Evolutionary conservation across 495 filamentous ascomycete genomes (phyloP).

Genomic region (Penicillium maclennaniae): DNA sequence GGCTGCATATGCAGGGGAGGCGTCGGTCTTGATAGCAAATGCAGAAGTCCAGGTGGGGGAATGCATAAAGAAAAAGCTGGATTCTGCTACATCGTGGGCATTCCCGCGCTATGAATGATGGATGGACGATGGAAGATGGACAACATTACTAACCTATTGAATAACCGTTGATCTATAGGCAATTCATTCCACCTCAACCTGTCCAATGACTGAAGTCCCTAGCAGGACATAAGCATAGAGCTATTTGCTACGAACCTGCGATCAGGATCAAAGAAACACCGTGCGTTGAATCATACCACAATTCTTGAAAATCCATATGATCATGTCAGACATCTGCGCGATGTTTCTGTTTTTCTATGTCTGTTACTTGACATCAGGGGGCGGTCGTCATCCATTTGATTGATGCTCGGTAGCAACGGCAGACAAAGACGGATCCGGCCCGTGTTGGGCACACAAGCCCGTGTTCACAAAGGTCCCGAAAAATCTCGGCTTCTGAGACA

Average conservation of each 20-base stretch:
- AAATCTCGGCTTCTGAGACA: not conserved
- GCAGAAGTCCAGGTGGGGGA: slow-evolving; percentile 5
- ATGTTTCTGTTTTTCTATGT: not conserved
- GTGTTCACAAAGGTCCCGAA: not conserved
- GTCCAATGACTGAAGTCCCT: not conserved
- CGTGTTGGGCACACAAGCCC: too few species aligned
- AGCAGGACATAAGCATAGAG: not conserved
- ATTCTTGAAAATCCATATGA: too few species aligned
- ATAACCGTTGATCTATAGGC: not conserved
- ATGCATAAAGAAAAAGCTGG: not conserved
- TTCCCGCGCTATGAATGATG: slow-evolving; percentile 11
- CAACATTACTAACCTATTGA: not conserved
- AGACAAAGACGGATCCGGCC: not conserved
- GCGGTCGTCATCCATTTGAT: not conserved
- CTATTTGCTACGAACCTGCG: not conserved
- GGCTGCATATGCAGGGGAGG: slow-evolving; percentile 14
- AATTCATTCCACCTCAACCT: not conserved
- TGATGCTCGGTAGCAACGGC: not conserved
- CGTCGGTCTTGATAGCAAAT: slow-evolving; percentile 1
- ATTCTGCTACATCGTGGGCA: not conserved
- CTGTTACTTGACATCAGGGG: not conserved
- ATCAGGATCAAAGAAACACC: not conserved
- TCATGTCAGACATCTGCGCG: not conserved
- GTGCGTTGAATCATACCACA: not conserved
- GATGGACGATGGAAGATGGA: too few species aligned